Conservation (phyloP, 2,329 filamentous ascomycete species). For the Colletotrichum trifolii region DNA sequence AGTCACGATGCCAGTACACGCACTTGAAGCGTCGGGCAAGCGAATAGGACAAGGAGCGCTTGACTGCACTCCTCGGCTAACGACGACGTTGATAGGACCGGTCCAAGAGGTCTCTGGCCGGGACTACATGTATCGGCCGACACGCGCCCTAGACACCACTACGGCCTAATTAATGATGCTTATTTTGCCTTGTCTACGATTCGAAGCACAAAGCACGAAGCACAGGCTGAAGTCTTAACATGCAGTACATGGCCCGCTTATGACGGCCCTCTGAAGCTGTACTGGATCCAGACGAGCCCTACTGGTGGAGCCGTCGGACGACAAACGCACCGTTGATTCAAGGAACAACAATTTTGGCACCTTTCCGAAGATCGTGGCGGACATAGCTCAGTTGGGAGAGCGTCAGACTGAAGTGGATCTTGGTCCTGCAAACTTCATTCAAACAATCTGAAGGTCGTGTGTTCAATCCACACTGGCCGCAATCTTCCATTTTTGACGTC, state of each 20-base stretch:
- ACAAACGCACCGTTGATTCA: not conserved
- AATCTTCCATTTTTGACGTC: conserved; percentile 2
- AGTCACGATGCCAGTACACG: no score
- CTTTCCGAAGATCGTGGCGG: conserved; percentile 13
- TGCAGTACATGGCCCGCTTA: not conserved
- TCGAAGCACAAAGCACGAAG: no score
- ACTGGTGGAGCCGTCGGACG: not conserved
- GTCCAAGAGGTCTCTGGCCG: no score
- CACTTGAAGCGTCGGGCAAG: no score
- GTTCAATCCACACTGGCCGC: conserved; percentile 32
- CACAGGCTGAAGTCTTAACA: no score
- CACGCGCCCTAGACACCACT: no score
- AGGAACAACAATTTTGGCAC: accelerated
- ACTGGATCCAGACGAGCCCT: conserved; percentile 5
- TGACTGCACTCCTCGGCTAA: no score
- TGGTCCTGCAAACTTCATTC: conserved; percentile 10
- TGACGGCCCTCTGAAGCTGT: not conserved
- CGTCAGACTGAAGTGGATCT: conserved; percentile 28
- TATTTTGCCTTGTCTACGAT: no score
- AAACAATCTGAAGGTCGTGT: conserved; percentile 20
- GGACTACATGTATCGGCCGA: no score
- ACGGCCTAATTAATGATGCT: no score
- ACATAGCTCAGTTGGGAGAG: conserved; percentile 33
- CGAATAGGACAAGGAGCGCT: no score
- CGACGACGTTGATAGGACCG: no score